Evolutionary conservation across 2,329 filamentous ascomycete species (phyloP).

Genomic region (Didymella arachidicola): DNA sequence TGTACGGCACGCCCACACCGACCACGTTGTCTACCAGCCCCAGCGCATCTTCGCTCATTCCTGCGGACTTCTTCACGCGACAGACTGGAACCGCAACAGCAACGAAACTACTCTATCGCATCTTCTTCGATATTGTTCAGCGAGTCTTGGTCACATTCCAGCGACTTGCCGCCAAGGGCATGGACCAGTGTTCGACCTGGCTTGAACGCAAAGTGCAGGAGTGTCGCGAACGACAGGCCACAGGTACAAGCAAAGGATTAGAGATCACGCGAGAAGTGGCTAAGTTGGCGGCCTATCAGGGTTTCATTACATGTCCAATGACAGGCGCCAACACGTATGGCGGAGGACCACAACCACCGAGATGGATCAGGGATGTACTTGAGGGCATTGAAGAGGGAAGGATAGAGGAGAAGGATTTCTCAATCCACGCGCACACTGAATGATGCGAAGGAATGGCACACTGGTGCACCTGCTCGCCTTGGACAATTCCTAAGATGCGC

Average conservation of each 20-base stretch:
- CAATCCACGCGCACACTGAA: conserved; percentile 33
- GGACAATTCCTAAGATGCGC: background rate
- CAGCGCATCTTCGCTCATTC: conserved; percentile 22
- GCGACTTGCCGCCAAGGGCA: conserved; percentile 31
- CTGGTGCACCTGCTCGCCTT: background rate
- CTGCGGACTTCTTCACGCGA: conserved; percentile 25
- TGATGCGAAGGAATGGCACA: background rate
- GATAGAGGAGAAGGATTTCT: conserved; percentile 39
- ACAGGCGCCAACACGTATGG: conserved; percentile 15
- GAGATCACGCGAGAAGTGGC: conserved; percentile 35
- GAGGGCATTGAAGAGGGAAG: conserved; percentile 40
- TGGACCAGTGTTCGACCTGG: conserved; percentile 37
- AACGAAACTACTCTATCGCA: conserved; percentile 43
- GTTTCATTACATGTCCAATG: conserved; percentile 36
- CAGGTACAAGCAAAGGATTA: background rate
- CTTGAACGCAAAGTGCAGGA: conserved; percentile 35
- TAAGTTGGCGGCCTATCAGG: conserved; percentile 28
- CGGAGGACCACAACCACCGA: conserved; percentile 27
- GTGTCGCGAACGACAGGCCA: conserved; percentile 14
- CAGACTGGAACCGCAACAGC: conserved; percentile 39
- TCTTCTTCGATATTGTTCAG: conserved; percentile 42
- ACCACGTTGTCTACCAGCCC: conserved; percentile 8
- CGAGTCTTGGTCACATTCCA: conserved; percentile 35
- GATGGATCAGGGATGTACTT: conserved; percentile 38
- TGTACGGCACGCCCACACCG: conserved; percentile 18